phyloP scores from a whole-genome alignment of 495 filamentous ascomycete genomes.

The Tuber melanosporum region DNA sequence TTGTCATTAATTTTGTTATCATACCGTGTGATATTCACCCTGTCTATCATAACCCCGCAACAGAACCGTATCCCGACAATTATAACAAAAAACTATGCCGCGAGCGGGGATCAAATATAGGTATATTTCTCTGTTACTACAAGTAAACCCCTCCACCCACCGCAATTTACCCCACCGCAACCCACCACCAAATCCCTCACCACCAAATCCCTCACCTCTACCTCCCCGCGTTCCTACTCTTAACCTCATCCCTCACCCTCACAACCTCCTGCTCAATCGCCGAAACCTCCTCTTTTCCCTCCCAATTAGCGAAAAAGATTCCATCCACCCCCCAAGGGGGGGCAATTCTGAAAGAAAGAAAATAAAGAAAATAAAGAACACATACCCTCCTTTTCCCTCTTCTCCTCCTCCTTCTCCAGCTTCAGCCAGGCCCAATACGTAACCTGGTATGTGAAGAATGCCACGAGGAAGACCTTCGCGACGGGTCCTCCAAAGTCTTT shows the following conservation, averaged over 20 bases:
- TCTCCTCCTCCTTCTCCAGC: slow-evolving; percentile 67
- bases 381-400: slow-evolving; percentile 46
- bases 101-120: too few species aligned
- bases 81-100: too few species aligned
- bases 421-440: slow-evolving; percentile 79
- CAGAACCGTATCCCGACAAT: too few species aligned
- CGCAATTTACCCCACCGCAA: not conserved
- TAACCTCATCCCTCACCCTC: slow-evolving; percentile 8
- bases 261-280: slow-evolving; percentile 26
- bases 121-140: too few species aligned
- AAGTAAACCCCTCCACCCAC: too few species aligned
- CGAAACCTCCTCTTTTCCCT: slow-evolving; percentile 24
- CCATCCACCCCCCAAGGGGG: too few species aligned
- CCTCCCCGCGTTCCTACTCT: not conserved
- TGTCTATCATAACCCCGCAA: too few species aligned
- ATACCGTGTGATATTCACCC: too few species aligned
- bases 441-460: slow-evolving; percentile 81
- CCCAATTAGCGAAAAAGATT: slow-evolving; percentile 1
- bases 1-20: too few species aligned
- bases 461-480: slow-evolving; percentile 75
- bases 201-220: not conserved
- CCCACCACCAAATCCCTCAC: too few species aligned
- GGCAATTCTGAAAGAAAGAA: too few species aligned
- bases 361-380: slow-evolving; percentile 21
- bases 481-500: slow-evolving; percentile 71